Evolutionary conservation across 225 moss, liverwort and hornwort species (phyloP), one percentile per base, ranked within the genome.

Genomic region (Polytrichum commune): DNA sequence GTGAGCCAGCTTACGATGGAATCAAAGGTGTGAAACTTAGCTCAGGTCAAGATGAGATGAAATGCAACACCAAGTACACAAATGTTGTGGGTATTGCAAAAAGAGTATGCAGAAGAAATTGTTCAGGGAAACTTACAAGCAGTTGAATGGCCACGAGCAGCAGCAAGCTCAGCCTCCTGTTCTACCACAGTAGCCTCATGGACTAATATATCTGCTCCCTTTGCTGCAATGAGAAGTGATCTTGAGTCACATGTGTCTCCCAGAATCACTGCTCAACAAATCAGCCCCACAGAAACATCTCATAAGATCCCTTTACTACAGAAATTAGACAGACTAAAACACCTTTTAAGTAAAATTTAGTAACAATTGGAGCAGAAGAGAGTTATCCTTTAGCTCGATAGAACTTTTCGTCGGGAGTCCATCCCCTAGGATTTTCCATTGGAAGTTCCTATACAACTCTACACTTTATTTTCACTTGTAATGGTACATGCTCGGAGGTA

Each of bases 151-250:
- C 93, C 92, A 27, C 96, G 93, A n/a, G 74, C 72, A 32, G 79
- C 69, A 71, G 83, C 92, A 79, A 92, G 87, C 60, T 80, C 75
- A 28, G 92, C 92, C 79, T 93, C 96, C 63, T 92, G 82, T 69
- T 93, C 89, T 66, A 89, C 54, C 23, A 97, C 88, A 29, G 96
- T 93, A 66, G 96, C 93, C 77, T 97, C 96, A 28, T 97, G 96
- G 64, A 97, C 90, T 57, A 97, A 65, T 35, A 97, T 88, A 69
- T 97, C 92, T 69, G 96, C 93, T 69, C 90, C 90, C 72, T 72
- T 84, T 29, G 96, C 93, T 71, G 92, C 90, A 80, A 84, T 69
- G 19, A 87, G 76, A 72, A 97, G 79, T 60, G 93, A 86, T 54
- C 85, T 84, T 56, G 96, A 88, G 69, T 97, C 90, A 72, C 93